Evolutionary conservation across 2,329 filamentous ascomycete species (phyloP).

Genomic region (Emmonsiellopsis sp.): DNA sequence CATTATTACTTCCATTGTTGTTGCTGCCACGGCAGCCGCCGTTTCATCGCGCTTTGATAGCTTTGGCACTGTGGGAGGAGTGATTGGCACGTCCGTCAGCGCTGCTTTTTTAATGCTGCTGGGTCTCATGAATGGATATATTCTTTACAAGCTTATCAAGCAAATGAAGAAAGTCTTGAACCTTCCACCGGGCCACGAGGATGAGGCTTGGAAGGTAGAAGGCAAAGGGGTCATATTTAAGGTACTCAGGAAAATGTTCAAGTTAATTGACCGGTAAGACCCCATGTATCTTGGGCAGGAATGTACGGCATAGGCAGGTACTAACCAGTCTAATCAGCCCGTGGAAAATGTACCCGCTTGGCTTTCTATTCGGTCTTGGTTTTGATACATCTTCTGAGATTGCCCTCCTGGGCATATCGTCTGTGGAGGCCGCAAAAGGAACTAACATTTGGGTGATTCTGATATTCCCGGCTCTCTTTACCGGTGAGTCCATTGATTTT

Average conservation of each 20-base stretch:
- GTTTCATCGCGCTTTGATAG: constrained; percentile 70
- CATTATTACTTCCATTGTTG: constrained; percentile 78
- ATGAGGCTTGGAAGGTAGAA: constrained; percentile 57
- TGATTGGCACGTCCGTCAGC: constrained; percentile 81
- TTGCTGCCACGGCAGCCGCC: constrained; percentile 81
- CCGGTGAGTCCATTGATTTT: constrained; percentile 41
- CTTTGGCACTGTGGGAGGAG: constrained; percentile 72
- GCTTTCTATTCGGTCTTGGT: constrained; percentile 79
- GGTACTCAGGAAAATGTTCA: constrained; percentile 67
- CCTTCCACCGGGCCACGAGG: constrained; percentile 35
- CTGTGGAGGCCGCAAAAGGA: constrained; percentile 73
- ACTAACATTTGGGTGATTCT: constrained; percentile 91
- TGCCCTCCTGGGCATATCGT: constrained; percentile 80
- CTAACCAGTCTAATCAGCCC: constrained; percentile 19
- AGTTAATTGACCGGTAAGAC: constrained; percentile 49
- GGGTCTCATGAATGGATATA: constrained; percentile 76
- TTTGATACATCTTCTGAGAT: constrained; percentile 96
- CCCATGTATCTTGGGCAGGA: too few relatives aligned
- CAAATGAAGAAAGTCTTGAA: constrained; percentile 56
- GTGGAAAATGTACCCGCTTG: constrained; percentile 95
- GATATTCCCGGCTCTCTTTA: constrained; percentile 84
- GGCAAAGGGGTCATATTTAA: constrained; percentile 67
- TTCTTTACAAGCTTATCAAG: constrained; percentile 66
- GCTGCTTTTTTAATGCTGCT: constrained; percentile 75
- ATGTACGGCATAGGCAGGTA: too few relatives aligned